These are phyloP conservation scores for Elaeagnus macrophylla DNA, from an alignment of 306 rosid species.

Conservation along the genomic window DNA sequence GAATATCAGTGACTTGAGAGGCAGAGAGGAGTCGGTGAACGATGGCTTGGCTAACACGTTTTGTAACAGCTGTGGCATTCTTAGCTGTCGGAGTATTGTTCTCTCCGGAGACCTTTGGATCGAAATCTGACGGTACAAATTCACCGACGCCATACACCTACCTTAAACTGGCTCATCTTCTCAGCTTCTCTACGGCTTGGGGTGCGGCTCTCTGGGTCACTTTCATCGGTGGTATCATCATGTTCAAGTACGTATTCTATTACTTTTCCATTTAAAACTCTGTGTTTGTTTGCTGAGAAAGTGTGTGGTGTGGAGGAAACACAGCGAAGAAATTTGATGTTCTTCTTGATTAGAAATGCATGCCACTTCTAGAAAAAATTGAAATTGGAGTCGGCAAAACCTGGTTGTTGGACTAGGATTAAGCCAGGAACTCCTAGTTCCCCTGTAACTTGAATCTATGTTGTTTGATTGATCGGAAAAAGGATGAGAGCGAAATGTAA, in stretches of 20 bases:
- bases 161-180: constrained; percentile 82
- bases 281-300: constrained; percentile 14
- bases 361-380: too few species aligned
- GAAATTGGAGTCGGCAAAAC: too few species aligned
- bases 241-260: constrained; percentile 59
- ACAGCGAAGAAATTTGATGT: too few species aligned
- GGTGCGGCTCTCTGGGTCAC: constrained; percentile 95
- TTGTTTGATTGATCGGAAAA: too few species aligned
- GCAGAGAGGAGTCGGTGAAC: constrained; percentile 3
- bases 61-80: constrained; percentile 64
- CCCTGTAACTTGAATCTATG: too few species aligned
- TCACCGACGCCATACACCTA: constrained; percentile 41
- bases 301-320: too few species aligned
- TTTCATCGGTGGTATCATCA: constrained; percentile 94
- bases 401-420: too few species aligned
- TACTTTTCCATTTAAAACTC: background rate
- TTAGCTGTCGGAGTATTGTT: constrained; percentile 79
- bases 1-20: background rate
- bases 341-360: too few species aligned
- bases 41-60: constrained; percentile 81
- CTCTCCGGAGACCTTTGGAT: constrained; percentile 81
- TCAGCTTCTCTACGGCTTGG: constrained; percentile 82
- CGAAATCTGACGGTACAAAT: constrained; percentile 45
- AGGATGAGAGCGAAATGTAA: too few species aligned
- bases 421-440: too few species aligned